phyloP scores from a whole-genome alignment of 305 asterid genomes.

The Fraxinus sp. region DNA sequence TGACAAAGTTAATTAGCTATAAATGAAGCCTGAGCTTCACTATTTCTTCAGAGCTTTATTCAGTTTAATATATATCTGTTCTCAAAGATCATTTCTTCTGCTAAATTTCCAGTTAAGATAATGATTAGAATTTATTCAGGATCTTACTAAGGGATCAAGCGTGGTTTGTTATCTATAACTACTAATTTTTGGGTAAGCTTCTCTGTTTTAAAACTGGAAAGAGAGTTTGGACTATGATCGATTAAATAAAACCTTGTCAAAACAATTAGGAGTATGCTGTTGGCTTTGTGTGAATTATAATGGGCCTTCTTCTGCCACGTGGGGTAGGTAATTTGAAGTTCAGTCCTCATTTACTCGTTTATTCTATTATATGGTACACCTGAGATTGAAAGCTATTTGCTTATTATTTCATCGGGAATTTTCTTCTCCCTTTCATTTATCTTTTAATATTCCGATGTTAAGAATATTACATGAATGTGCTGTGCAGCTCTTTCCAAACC shows the following conservation, averaged over 20 bases:
- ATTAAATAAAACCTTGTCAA: slow-evolving; percentile 13
- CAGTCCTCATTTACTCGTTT: neutral
- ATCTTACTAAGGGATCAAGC: neutral
- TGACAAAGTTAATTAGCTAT: slow-evolving; percentile 5
- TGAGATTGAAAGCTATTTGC: slow-evolving; percentile 9
- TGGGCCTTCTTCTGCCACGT: neutral
- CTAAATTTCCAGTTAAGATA: neutral
- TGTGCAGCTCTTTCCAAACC: slow-evolving; percentile 91
- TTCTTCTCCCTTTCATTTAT: slow-evolving; percentile 13
- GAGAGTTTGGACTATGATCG: slow-evolving; percentile 15
- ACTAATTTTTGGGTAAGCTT: slow-evolving; percentile 3
- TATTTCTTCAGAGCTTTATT: slow-evolving; percentile 13
- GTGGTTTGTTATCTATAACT: neutral
- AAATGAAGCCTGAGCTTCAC: slow-evolving; percentile 12
- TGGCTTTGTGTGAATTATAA: slow-evolving; percentile 8
- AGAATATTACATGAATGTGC: slow-evolving; percentile 26
- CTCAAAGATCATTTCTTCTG: neutral
- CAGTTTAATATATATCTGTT: slow-evolving; percentile 1
- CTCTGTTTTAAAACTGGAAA: neutral
- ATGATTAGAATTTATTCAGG: neutral
- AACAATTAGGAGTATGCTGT: slow-evolving; percentile 5
- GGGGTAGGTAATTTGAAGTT: neutral
- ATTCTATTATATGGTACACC: neutral
- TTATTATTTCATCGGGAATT: slow-evolving; percentile 7
- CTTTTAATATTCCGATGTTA: slow-evolving; percentile 3